phyloP scores from a whole-genome alignment of 352 stramenopile species.

The Lagenidium sp. region DNA sequence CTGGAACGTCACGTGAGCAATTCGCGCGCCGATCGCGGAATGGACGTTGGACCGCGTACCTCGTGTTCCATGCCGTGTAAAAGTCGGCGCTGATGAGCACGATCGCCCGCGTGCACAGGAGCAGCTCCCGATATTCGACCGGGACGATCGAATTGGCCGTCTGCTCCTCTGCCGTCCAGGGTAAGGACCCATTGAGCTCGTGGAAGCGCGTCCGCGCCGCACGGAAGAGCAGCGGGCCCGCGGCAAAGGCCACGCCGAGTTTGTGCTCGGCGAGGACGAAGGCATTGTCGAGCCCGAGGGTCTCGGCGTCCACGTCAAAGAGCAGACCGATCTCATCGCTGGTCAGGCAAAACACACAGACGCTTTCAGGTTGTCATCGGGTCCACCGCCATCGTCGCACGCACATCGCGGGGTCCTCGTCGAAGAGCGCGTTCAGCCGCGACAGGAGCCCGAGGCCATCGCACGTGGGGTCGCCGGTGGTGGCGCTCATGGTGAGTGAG shows the following conservation, averaged over 20 bases:
- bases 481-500: conserved; percentile 2
- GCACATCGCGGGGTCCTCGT: conserved; percentile 60
- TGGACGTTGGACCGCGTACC: conserved; percentile 15
- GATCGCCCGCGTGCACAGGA: conserved; percentile 48
- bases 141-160: conserved; percentile 1
- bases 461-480: conserved; percentile 4
- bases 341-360: too few relatives aligned
- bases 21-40: neutral
- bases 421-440: conserved; percentile 36
- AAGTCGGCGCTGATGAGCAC: conserved; percentile 75
- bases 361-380: too few relatives aligned
- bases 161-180: conserved; percentile 9
- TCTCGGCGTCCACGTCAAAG: conserved; percentile 32
- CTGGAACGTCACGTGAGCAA: conserved; percentile 12
- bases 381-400: neutral
- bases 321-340: conserved; percentile 76
- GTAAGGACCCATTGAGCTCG: conserved; percentile 20
- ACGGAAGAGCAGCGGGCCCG: conserved; percentile 37
- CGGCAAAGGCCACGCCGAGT: conserved; percentile 56
- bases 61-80: conserved; percentile 80
- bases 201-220: conserved; percentile 48
- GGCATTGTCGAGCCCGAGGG: conserved; percentile 36
- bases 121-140: too few relatives aligned
- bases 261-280: conserved; percentile 76
- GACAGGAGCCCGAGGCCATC: conserved; percentile 22